Evolutionary conservation across 2,329 filamentous ascomycete species (phyloP), one percentile per base, ranked within the genome.

Genomic region (Phialemonium atrogriseum): DNA sequence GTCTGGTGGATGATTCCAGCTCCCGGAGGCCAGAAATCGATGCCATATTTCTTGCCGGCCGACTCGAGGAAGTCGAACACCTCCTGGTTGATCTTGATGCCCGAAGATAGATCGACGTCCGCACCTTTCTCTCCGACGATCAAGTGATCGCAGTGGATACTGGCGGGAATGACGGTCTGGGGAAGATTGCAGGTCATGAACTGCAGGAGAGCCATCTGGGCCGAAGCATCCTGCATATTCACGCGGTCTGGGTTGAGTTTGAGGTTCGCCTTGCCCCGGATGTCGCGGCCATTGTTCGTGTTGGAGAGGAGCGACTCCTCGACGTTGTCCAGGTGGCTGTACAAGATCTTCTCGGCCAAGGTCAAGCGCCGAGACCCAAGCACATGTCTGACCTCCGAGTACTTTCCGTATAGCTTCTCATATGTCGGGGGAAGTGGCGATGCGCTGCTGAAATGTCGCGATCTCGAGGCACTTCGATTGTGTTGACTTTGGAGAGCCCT

Each of bases 111-210:
- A 62, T 98, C 91, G 15, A 77, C 73, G 48, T 89, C 80, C 21
- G 89, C 91, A 37, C 91, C 91, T 54, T 80, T 83, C 60, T 93
- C 81, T 35, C 89, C 91, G 18, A 96, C 89, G 62, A 98, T 96
- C 78, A 98, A 80, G 59, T 98, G 91, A 64, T 98, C 91, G 62
- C 91, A 98, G 66, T 98, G 91, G 47, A 96, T 95, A 57, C 88
- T 95, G 29, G 91, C 89, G 9, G 91, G 91, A 30, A 98, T 89
- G 8, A 88, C 88, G 3, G 91, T 94, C 37, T 77, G 77, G 17
- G 82, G 83, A 33, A 98, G 71, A 34, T 86, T 84, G 59, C 91
- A 98, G 17, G 84, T 85, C 89, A 98, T 98, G 70, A 98, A 98
- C 62, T 98, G 91, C 47, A 98, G 66, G 43, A 98, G 67, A 2